These are phyloP conservation scores for Backusella parvicylindrica DNA, from an alignment of 192 early-diverging fungal species.

Conservation along the genomic window DNA sequence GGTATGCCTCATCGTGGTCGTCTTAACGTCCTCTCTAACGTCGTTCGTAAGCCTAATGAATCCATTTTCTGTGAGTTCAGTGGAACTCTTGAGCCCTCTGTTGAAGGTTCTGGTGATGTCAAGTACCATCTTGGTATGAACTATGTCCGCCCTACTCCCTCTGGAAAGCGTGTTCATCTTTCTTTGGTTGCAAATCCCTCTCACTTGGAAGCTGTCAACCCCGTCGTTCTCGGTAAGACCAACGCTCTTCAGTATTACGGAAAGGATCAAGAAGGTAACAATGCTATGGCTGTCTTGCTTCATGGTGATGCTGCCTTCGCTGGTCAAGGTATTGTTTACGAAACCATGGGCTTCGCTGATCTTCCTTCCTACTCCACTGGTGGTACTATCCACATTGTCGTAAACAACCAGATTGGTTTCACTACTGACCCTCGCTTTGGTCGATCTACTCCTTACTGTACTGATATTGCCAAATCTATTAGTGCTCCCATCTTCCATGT, in stretches of 20 bases:
- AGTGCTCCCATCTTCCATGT: slow-evolving; percentile 98
- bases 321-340: slow-evolving; percentile 96
- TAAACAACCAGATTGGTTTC: slow-evolving; percentile 99
- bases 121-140: slow-evolving; percentile 95
- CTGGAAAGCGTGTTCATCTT: slow-evolving; percentile 94
- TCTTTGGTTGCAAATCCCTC: slow-evolving; percentile 98
- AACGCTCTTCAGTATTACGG: slow-evolving; percentile 93
- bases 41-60: slow-evolving; percentile 98
- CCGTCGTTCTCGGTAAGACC: slow-evolving; percentile 98
- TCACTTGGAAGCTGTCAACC: slow-evolving; percentile 96
- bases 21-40: slow-evolving; percentile 97
- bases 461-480: slow-evolving; percentile 96
- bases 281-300: slow-evolving; percentile 91
- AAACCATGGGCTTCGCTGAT: slow-evolving; percentile 95
- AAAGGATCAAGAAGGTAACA: slow-evolving; percentile 77
- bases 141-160: slow-evolving; percentile 94
- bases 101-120: slow-evolving; percentile 96
- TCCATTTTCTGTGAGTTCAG: slow-evolving; percentile 99
- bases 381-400: slow-evolving; percentile 94
- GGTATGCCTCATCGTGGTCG: slow-evolving; percentile 99
- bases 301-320: slow-evolving; percentile 99
- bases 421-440: slow-evolving; percentile 96
- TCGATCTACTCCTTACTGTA: slow-evolving; percentile 95
- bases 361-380: slow-evolving; percentile 96
- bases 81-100: slow-evolving; percentile 77